These are phyloP conservation scores for Flaveria ramosissima DNA, from an alignment of 129 eudicot genomes.

Conservation along the genomic window DNA sequence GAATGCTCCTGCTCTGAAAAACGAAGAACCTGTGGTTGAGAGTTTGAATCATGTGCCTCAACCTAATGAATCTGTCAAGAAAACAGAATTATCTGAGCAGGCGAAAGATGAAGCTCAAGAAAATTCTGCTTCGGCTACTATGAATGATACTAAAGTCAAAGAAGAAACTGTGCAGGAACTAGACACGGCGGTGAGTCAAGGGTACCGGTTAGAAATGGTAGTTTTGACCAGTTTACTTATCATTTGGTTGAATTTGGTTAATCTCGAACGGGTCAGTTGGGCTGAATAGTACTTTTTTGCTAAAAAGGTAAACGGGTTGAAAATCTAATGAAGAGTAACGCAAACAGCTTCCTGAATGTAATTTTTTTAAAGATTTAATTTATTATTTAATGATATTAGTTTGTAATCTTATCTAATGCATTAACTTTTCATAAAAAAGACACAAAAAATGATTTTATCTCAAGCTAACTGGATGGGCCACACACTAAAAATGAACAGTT, in stretches of 20 bases:
- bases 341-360: neutral
- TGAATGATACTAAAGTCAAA: constrained; percentile 36
- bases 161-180: constrained; percentile 42
- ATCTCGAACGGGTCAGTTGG: too few relatives aligned
- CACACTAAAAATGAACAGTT: neutral
- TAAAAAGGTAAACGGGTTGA: neutral
- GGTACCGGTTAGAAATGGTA: neutral
- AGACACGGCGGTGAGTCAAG: constrained; percentile 49
- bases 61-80: constrained; percentile 44
- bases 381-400: neutral
- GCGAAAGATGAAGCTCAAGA: constrained; percentile 57
- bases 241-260: too few relatives aligned
- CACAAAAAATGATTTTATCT: neutral
- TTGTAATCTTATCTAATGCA: neutral
- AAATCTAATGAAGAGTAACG: neutral
- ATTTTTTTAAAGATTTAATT: neutral
- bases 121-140: constrained; percentile 28
- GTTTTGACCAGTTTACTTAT: neutral
- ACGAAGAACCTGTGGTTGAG: constrained; percentile 37
- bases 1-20: constrained; percentile 23
- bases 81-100: constrained; percentile 46
- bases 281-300: neutral
- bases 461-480: neutral
- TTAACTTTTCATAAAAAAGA: neutral
- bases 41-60: constrained; percentile 4